These are phyloP conservation scores for Podospora fimiseda DNA, from an alignment of 495 filamentous ascomycete species.

Conservation along the genomic window DNA sequence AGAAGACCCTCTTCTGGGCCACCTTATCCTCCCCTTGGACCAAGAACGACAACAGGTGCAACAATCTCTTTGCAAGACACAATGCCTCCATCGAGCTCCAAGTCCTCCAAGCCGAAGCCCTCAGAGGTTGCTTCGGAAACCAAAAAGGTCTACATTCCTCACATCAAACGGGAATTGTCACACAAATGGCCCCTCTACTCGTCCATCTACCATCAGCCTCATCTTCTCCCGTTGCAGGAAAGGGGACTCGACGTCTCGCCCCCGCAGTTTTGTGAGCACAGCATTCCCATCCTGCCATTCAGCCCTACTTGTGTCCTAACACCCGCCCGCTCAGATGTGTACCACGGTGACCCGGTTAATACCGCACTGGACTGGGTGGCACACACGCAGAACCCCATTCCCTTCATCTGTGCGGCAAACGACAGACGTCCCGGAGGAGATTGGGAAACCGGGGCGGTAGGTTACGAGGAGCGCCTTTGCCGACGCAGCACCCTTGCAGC, in stretches of 20 bases:
- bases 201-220: conserved; percentile 41
- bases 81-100: conserved; percentile 46
- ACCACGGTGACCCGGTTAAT: conserved; percentile 62
- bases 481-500: conserved; percentile 65
- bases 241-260: conserved; percentile 25
- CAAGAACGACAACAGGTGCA: no score
- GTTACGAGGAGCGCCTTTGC: conserved; percentile 64
- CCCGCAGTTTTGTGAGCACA: conserved; percentile 36
- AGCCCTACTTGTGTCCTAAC: conserved; percentile 7
- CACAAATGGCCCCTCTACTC: conserved; percentile 40
- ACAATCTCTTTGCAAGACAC: conserved; percentile 5
- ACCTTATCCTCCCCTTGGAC: no score
- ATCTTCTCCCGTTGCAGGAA: conserved; percentile 34
- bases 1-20: no score
- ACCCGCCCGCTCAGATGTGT: conserved; percentile 39
- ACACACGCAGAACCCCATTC: conserved; percentile 36
- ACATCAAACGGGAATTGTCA: conserved; percentile 47
- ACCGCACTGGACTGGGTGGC: conserved; percentile 55
- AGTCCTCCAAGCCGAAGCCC: conserved; percentile 53
- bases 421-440: conserved; percentile 69
- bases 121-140: conserved; percentile 65
- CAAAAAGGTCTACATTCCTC: conserved; percentile 56
- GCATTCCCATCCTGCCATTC: not conserved
- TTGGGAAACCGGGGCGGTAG: conserved; percentile 67
- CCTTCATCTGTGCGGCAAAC: conserved; percentile 68